A percentile compares a stretch with the other conserved stretches of the same genome.
These are phyloP conservation scores for Penicillium sumatraense DNA, from an alignment of 2,329 filamentous ascomycete species.

Conservation along the genomic window DNA sequence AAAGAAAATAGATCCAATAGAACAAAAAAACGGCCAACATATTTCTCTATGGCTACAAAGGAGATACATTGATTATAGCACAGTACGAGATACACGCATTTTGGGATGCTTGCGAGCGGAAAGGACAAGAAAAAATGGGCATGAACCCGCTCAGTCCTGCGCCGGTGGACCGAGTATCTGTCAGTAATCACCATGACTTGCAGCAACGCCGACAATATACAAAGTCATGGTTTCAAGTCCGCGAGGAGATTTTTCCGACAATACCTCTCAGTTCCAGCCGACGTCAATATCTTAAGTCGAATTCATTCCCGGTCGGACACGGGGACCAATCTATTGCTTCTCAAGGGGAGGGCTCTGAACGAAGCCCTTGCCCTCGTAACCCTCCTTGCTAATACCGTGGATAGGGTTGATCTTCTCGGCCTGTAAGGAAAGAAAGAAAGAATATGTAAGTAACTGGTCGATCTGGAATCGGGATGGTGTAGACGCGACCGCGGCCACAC, in stretches of 20 bases:
- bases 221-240: background rate
- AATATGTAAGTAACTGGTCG: slow-evolving; percentile 26
- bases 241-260: background rate
- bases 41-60: slow-evolving; percentile 46
- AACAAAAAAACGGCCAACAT: slow-evolving; percentile 22
- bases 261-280: slow-evolving; percentile 6
- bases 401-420: slow-evolving; percentile 84
- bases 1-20: background rate
- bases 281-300: slow-evolving; percentile 25
- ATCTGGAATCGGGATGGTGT: background rate
- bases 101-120: slow-evolving; percentile 35
- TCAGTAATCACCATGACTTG: slow-evolving; percentile 4
- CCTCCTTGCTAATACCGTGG: slow-evolving; percentile 78
- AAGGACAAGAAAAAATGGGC: slow-evolving; percentile 32
- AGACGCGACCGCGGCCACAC: slow-evolving; percentile 3
- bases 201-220: too few relatives aligned
- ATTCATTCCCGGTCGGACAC: slow-evolving; percentile 28
- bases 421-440: slow-evolving; percentile 51
- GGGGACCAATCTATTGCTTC: slow-evolving; percentile 38
- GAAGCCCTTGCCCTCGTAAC: slow-evolving; percentile 77
- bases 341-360: slow-evolving; percentile 65
- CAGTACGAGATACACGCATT: slow-evolving; percentile 48
- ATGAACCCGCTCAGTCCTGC: slow-evolving; percentile 23
- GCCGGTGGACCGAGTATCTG: slow-evolving; percentile 10
- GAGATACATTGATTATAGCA: slow-evolving; percentile 51